These are phyloP conservation scores for Blakeslea trispora DNA, from an alignment of 371 early-diverging fungal genomes.

Conservation along the genomic window DNA sequence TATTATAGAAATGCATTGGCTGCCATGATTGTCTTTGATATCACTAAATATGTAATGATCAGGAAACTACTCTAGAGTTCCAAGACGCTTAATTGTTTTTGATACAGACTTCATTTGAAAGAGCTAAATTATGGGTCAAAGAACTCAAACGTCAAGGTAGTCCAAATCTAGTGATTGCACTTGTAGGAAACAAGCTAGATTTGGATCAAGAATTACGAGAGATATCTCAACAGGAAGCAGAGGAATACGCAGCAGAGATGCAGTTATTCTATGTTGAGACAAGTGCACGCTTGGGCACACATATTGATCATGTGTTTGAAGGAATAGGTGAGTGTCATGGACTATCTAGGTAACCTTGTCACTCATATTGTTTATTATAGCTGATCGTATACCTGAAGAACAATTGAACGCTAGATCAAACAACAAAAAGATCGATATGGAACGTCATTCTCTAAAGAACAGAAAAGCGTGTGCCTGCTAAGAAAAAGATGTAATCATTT, in stretches of 20 bases:
- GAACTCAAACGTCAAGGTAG: slow-evolving; percentile 94
- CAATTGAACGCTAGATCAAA: background rate
- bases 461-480: no score
- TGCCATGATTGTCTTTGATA: slow-evolving; percentile 96
- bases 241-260: slow-evolving; percentile 73
- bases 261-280: slow-evolving; percentile 74
- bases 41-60: slow-evolving; percentile 84
- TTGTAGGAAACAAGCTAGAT: slow-evolving; percentile 96
- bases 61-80: no score
- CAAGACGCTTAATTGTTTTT: no score
- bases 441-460: no score
- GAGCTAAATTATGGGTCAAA: slow-evolving; percentile 97
- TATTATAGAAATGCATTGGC: slow-evolving; percentile 98
- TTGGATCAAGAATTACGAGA: slow-evolving; percentile 42
- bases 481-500: no score
- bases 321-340: slow-evolving; percentile 29
- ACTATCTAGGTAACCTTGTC: background rate
- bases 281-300: slow-evolving; percentile 84
- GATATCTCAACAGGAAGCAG: slow-evolving; percentile 61
- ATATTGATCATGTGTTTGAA: slow-evolving; percentile 77
- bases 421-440: background rate
- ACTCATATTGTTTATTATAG: background rate
- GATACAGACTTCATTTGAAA: slow-evolving; percentile 89
- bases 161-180: slow-evolving; percentile 89
- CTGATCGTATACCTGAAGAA: background rate